Evolutionary conservation across 805 yeast genomes (phyloP).

Genomic region (Saturnispora zaruensis): DNA sequence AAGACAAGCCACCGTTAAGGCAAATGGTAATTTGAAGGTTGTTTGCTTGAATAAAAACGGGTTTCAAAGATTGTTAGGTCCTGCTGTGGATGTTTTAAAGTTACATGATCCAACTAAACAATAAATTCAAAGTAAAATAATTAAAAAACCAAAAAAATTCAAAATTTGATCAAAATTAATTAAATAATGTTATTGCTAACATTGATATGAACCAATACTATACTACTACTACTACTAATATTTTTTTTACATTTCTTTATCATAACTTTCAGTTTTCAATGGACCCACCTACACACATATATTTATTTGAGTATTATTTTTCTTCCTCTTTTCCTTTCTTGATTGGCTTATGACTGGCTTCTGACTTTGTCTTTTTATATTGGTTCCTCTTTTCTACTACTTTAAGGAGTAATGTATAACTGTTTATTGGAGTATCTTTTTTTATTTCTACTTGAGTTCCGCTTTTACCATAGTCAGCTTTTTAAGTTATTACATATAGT

Average conservation of each 20-base stretch:
- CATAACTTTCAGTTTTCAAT: not conserved
- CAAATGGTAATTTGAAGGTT: slow-evolving; percentile 65
- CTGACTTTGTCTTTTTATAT: not conserved
- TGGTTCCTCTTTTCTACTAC: not conserved
- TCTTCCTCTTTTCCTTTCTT: not conserved
- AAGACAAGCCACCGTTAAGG: slow-evolving; percentile 87
- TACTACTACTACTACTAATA: not conserved
- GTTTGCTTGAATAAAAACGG: slow-evolving; percentile 92
- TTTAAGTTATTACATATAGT: not conserved
- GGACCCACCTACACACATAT: not conserved
- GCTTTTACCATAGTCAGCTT: not conserved
- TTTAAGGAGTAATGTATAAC: not conserved
- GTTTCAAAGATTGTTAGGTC: slow-evolving; percentile 88
- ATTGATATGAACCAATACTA: not conserved
- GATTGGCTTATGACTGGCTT: not conserved
- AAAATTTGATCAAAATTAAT: not conserved
- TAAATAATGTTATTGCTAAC: not conserved
- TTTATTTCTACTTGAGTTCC: not conserved
- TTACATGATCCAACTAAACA: slow-evolving; percentile 69
- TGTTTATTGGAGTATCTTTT: not conserved
- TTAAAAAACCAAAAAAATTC: not conserved
- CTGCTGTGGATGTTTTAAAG: slow-evolving; percentile 82
- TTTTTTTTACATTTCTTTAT: not conserved
- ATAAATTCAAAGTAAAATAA: not conserved
- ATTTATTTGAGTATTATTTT: not conserved